A percentile compares a stretch with the other conserved stretches of the same genome.
phyloP scores from a whole-genome alignment of 441 rosid species.

The Populus trichocarpa region DNA sequence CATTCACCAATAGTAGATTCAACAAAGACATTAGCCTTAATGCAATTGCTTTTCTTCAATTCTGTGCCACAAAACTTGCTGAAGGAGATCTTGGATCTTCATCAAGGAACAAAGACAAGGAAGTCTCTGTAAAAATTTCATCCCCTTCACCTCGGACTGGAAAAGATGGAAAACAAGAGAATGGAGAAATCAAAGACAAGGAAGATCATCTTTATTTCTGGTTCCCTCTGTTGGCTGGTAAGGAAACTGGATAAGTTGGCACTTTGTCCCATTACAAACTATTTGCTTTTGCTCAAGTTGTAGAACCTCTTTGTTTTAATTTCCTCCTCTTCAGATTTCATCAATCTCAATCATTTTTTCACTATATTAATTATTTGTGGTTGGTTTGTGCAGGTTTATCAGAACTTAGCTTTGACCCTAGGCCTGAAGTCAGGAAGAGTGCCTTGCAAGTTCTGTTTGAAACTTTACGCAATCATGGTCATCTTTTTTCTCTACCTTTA shows the following conservation, averaged over 20 bases:
- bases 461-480: constrained; percentile 94
- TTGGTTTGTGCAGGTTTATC: constrained; percentile 73
- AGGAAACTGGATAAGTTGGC: constrained; percentile 24
- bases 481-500: constrained; percentile 77
- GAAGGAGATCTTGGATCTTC: constrained; percentile 89
- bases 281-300: too few species aligned
- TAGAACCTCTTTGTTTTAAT: not conserved
- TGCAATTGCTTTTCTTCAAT: constrained; percentile 93
- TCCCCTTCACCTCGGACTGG: constrained; percentile 51
- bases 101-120: constrained; percentile 67
- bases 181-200: constrained; percentile 64
- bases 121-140: constrained; percentile 45
- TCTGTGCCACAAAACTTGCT: constrained; percentile 97
- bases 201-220: constrained; percentile 88
- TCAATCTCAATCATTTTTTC: not conserved
- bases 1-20: constrained; percentile 96
- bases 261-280: not conserved
- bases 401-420: constrained; percentile 98
- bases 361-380: constrained; percentile 13
- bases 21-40: constrained; percentile 93
- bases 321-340: not conserved
- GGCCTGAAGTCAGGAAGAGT: constrained; percentile 98
- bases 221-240: constrained; percentile 99
- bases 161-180: constrained; percentile 60
- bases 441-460: constrained; percentile 95